These are phyloP conservation scores for Cornus kousa DNA, from an alignment of 148 eudicot genomes.

Conservation along the genomic window DNA sequence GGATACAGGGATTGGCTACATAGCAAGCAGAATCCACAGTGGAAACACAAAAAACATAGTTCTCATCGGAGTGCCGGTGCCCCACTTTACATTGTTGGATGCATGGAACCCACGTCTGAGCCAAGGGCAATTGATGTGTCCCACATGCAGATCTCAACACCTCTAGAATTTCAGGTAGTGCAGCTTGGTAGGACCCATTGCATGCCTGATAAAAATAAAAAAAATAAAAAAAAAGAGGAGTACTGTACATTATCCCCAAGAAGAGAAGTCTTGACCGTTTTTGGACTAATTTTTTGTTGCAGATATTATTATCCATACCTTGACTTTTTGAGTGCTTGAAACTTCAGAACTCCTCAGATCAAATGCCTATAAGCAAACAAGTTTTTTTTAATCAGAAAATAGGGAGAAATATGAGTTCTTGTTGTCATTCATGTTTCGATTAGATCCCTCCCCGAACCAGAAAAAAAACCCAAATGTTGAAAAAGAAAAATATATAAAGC, in stretches of 20 bases:
- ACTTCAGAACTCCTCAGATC: constrained; percentile 69
- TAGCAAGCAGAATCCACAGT: constrained; percentile 78
- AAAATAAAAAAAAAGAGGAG: no score
- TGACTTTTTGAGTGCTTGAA: constrained; percentile 35
- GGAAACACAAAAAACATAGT: constrained; percentile 53
- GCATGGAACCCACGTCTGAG: constrained; percentile 92
- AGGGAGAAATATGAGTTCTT: neutral
- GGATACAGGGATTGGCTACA: constrained; percentile 44
- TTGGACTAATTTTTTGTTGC: neutral
- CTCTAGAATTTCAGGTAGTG: constrained; percentile 70
- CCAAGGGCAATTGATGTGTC: constrained; percentile 68
- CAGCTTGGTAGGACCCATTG: constrained; percentile 58
- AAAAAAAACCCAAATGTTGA: neutral
- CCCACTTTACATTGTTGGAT: constrained; percentile 74
- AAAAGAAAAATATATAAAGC: neutral
- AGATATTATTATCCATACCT: constrained; percentile 37
- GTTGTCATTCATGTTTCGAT: no score
- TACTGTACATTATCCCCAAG: neutral
- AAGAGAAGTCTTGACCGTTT: neutral
- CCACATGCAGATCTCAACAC: constrained; percentile 61
- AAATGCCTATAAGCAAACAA: constrained; percentile 63
- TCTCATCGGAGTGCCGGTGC: constrained; percentile 68
- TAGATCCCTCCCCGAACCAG: neutral
- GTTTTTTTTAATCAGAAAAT: constrained; percentile 5
- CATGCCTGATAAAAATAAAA: constrained; percentile 28